Percentiles rank a stretch among this genome's conserved stretches.
These are phyloP conservation scores for Coelastrella sp. DNA, from an alignment of 139 green algal genomes.

Conservation along the genomic window DNA sequence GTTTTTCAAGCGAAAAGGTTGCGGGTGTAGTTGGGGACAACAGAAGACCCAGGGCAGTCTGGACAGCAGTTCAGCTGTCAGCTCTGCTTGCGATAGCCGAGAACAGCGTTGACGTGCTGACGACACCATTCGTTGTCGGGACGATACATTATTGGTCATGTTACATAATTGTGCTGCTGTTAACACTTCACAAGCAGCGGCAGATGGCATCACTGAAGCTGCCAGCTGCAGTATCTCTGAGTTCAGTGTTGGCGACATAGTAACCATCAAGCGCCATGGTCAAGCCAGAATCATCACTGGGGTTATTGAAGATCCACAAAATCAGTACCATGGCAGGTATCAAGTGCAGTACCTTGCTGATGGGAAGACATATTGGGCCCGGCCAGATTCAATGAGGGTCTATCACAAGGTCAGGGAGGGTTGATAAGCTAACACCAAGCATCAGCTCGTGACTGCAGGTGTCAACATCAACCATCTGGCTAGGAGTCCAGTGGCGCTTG, in stretches of 20 bases:
- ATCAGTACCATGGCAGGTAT: conserved; percentile 6
- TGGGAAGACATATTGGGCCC: conserved; percentile 49
- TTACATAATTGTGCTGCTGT: neutral
- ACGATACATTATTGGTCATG: too few species aligned
- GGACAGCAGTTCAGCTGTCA: too few species aligned
- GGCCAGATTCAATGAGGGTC: conserved; percentile 34
- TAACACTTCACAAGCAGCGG: neutral
- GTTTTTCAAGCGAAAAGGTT: too few species aligned
- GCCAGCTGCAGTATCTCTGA: conserved; percentile 15
- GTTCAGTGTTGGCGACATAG: conserved; percentile 44
- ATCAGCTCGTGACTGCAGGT: too few species aligned
- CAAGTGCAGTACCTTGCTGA: conserved; percentile 39
- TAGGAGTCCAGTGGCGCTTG: too few species aligned
- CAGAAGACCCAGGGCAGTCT: too few species aligned
- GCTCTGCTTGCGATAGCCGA: too few species aligned
- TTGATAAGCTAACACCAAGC: too few species aligned
- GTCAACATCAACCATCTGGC: too few species aligned
- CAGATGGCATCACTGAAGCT: neutral
- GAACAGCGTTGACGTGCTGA: too few species aligned
- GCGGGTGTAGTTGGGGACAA: too few species aligned
- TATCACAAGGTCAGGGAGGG: conserved; percentile 26
- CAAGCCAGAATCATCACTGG: neutral
- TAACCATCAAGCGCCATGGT: conserved; percentile 46
- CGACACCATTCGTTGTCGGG: too few species aligned
- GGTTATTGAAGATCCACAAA: neutral